A percentile compares a stretch with the other conserved stretches of the same genome.
phyloP scores from a whole-genome alignment of 129 eudicot genomes.

The Ambrosia artemisiifolia region DNA sequence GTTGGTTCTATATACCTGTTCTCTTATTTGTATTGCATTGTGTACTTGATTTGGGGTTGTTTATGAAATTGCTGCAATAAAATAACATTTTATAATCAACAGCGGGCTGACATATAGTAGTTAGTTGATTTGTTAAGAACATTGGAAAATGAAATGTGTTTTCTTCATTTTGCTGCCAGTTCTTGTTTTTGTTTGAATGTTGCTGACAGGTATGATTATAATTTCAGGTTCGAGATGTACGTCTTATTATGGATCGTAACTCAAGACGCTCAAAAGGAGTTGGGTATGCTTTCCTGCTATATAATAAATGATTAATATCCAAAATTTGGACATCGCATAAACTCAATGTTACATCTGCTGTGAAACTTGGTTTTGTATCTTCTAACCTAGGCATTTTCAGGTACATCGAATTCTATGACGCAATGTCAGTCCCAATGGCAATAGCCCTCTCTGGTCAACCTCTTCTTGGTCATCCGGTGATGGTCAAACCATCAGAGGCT shows the following conservation, averaged over 20 bases:
- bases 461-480: conserved; percentile 83
- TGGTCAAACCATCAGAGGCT: conserved; percentile 98
- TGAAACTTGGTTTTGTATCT: not conserved
- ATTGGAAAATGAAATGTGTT: not conserved
- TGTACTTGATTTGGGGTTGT: conserved; percentile 10
- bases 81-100: not conserved
- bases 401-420: conserved; percentile 84
- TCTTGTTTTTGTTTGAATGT: not conserved
- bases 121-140: not conserved
- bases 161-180: too few species aligned
- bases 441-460: conserved; percentile 92
- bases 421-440: conserved; percentile 97
- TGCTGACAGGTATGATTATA: conserved; percentile 6
- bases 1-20: conserved; percentile 29
- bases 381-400: conserved; percentile 39
- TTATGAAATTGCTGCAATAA: conserved; percentile 7
- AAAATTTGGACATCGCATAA: not conserved
- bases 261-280: conserved; percentile 91
- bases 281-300: conserved; percentile 51
- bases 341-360: not conserved
- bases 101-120: not conserved
- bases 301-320: not conserved
- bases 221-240: conserved; percentile 80
- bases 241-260: conserved; percentile 84
- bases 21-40: conserved; percentile 6